These are phyloP conservation scores for Heliamphora exappendiculata DNA, from an alignment of 148 eudicot species.

Conservation along the genomic window DNA sequence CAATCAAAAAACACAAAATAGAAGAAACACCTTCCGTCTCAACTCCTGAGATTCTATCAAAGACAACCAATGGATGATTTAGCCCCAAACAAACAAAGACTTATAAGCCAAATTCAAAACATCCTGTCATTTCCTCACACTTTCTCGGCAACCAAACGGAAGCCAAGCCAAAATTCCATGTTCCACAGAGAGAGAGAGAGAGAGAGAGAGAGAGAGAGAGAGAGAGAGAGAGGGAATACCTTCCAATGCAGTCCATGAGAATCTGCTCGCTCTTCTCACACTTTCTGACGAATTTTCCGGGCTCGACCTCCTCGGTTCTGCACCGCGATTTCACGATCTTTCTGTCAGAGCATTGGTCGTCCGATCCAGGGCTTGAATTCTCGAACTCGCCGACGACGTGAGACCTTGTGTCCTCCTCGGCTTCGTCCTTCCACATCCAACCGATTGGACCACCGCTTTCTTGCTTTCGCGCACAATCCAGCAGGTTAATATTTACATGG, in stretches of 20 bases:
- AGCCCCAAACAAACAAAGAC: no score
- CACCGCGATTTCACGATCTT: constrained; percentile 57
- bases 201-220: not conserved
- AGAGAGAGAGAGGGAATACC: constrained; percentile 30
- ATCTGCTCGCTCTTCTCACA: constrained; percentile 74
- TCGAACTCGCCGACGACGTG: not conserved
- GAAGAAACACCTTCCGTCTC: no score
- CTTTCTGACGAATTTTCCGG: constrained; percentile 71
- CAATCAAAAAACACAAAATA: no score
- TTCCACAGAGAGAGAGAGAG: no score
- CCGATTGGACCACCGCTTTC: constrained; percentile 38
- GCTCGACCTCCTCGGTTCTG: constrained; percentile 81
- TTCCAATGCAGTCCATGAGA: constrained; percentile 72
- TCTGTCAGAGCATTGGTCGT: constrained; percentile 48
- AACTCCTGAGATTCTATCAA: no score
- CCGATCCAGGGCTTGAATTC: constrained; percentile 17
- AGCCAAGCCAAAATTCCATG: no score
- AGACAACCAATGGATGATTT: no score
- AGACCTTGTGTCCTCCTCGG: constrained; percentile 16
- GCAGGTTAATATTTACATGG: no score
- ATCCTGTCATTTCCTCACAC: no score
- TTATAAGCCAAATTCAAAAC: no score
- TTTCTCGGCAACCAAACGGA: no score
- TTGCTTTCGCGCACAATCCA: not conserved
- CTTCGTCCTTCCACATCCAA: constrained; percentile 71